These are phyloP conservation scores for Centaurea solstitialis DNA, from an alignment of 129 eudicot genomes.

Conservation along the genomic window DNA sequence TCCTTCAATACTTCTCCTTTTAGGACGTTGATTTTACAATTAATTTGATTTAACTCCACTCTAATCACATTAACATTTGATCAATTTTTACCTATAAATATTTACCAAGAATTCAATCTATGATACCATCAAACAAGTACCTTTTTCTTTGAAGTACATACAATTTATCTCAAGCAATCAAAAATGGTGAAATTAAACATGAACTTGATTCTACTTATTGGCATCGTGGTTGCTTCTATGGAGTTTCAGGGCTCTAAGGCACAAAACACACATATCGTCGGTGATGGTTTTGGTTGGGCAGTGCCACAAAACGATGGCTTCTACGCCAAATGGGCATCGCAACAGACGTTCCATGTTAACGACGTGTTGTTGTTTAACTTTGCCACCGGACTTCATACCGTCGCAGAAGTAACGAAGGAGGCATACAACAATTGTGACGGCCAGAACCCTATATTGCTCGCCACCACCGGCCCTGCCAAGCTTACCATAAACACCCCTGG, in stretches of 20 bases:
- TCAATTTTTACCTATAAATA: neutral
- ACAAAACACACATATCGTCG: slow-evolving; percentile 44
- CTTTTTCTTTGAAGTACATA: neutral
- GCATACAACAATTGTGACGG: slow-evolving; percentile 40
- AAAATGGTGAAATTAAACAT: slow-evolving; percentile 5
- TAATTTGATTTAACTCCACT: neutral
- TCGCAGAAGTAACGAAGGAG: slow-evolving; percentile 30
- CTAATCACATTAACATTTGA: neutral
- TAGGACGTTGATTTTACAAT: neutral
- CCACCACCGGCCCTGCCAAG: slow-evolving; percentile 28
- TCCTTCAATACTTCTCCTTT: neutral
- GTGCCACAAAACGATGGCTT: slow-evolving; percentile 33
- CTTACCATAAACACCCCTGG: neutral
- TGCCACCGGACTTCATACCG: slow-evolving; percentile 20
- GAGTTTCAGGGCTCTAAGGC: slow-evolving; percentile 32
- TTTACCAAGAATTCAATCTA: neutral
- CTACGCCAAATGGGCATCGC: slow-evolving; percentile 47
- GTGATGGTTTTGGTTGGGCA: slow-evolving; percentile 42
- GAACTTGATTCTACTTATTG: slow-evolving; percentile 11
- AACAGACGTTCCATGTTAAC: slow-evolving; percentile 37
- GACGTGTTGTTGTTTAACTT: slow-evolving; percentile 41
- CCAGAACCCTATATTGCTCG: slow-evolving; percentile 12
- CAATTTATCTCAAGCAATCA: neutral
- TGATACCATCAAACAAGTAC: neutral
- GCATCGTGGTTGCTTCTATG: slow-evolving; percentile 24